These are phyloP conservation scores for Acanthamoeba quina DNA, from an alignment of 208 protist genomes.

Conservation along the genomic window DNA sequence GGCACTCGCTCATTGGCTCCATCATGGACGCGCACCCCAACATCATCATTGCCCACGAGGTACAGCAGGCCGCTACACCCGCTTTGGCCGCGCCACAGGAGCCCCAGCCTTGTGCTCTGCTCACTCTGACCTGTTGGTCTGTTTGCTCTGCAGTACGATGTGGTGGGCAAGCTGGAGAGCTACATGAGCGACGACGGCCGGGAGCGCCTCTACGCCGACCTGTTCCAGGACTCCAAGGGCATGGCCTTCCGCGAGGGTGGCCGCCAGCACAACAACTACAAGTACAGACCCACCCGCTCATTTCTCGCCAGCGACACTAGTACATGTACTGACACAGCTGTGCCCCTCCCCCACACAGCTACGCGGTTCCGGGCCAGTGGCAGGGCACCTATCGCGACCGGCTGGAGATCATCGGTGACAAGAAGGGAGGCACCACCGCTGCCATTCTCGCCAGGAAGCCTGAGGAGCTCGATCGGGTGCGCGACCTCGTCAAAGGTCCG, in stretches of 20 bases:
- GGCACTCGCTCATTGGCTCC: slow-evolving; percentile 18
- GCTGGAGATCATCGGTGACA: slow-evolving; percentile 41
- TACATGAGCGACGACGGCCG: neutral
- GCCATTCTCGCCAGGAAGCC: slow-evolving; percentile 7
- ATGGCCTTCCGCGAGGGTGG: slow-evolving; percentile 47
- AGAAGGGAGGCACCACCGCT: slow-evolving; percentile 23
- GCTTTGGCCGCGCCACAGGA: neutral
- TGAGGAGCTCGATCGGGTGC: neutral
- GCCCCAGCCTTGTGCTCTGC: neutral
- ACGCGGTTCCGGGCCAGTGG: slow-evolving; percentile 4
- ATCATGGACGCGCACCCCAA: slow-evolving; percentile 46
- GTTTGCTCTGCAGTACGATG: neutral
- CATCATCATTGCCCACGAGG: slow-evolving; percentile 47
- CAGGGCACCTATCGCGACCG: slow-evolving; percentile 13
- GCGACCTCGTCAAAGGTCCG: neutral
- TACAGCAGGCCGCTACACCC: neutral
- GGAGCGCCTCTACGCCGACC: neutral
- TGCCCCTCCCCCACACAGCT: neutral
- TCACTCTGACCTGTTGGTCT: neutral
- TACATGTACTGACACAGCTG: neutral
- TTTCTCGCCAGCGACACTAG: neutral
- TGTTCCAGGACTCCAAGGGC: slow-evolving; percentile 13
- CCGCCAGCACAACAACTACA: slow-evolving; percentile 57
- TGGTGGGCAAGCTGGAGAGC: neutral
- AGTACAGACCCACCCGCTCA: neutral